Base-by-base conservation (phyloP, 164 flowering plant genomes). In the Umbellularia californica region DNA sequence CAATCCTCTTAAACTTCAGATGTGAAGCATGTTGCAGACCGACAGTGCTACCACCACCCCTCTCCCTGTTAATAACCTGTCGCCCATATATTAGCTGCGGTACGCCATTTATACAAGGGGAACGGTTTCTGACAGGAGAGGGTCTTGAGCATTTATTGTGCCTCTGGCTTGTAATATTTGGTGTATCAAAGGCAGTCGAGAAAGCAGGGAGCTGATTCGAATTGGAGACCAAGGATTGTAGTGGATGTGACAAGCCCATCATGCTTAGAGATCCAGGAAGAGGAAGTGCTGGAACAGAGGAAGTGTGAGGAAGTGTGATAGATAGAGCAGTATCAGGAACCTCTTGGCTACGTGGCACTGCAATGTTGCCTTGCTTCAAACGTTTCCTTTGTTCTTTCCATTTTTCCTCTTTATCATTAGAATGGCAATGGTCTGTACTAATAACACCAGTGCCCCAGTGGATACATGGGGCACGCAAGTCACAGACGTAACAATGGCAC, bases 401-500 rank as follows among this genome's bases (percentile, higher is more conserved):
- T 35, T n/a, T 62, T 67, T 83, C 89, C 15, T 80, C 87, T 77
- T 90, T 90, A 65, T 93, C 97, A 79, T 87, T 89, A 17, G 97
- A 88, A 81, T 90, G 91, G 76, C 98, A 95, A 83, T 95, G 99
- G 72, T 88, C 92, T 9, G 23, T 9, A 62, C 47, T 73, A 65
- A 83, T 80, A 64, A 30, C 58, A 66, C 96, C 93, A 55, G 83
- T 81, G 60, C 89, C 90, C 98, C 98, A 94, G 28, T 74, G 66
- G 24, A 50, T 69, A 78, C 98, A 95, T 58, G 99, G 99, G 19
- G 98, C 95, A 76, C 58, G 84, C 51, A 77, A 67, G 74, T 93
- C 99, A 78, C 99, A 95, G 50, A 92, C 98, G 83, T 87, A 92
- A 85, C 99, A 95, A 68, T 95, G 94, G 79, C 99, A 95, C 99